Conservation (phyloP, 73 alveolate genomes). For the Urostyla sp. region DNA sequence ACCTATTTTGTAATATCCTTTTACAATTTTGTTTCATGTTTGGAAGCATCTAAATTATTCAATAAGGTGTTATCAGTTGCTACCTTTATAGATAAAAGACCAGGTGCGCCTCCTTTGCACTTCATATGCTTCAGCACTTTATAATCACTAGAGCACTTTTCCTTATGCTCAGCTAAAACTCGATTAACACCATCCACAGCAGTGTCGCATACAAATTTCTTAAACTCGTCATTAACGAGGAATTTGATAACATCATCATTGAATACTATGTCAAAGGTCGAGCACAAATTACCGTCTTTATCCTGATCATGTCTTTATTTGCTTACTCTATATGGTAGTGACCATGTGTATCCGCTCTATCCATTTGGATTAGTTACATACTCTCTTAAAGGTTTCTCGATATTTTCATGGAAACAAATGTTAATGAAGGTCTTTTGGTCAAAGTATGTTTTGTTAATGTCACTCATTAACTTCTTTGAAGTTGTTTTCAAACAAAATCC, state of each 20-base stretch:
- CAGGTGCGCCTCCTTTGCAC: conserved; percentile 95
- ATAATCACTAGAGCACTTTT: conserved; percentile 91
- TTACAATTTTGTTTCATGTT: conserved; percentile 79
- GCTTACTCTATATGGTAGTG: conserved; percentile 93
- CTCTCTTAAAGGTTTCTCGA: conserved; percentile 86
- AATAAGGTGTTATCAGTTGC: conserved; percentile 77
- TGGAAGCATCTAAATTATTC: conserved; percentile 58
- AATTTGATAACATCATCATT: conserved; percentile 81
- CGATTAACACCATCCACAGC: conserved; percentile 88
- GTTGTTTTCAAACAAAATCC: conserved; percentile 88
- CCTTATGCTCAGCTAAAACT: conserved; percentile 89
- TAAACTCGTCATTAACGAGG: conserved; percentile 71
- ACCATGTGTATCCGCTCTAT: conserved; percentile 91
- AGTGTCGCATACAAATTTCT: conserved; percentile 89
- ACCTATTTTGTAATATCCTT: conserved; percentile 77
- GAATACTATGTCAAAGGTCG: conserved; percentile 94
- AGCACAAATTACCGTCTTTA: conserved; percentile 83
- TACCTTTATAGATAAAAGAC: conserved; percentile 75
- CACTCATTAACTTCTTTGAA: conserved; percentile 75
- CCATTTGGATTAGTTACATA: conserved; percentile 66
- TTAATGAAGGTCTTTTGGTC: conserved; percentile 94
- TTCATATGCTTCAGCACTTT: conserved; percentile 92
- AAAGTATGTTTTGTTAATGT: conserved; percentile 73
- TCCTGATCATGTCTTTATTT: conserved; percentile 94
- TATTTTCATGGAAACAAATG: conserved; percentile 88